Conservation (phyloP, 1,139 yeast species). For the Spathaspora jeffriesii region DNA sequence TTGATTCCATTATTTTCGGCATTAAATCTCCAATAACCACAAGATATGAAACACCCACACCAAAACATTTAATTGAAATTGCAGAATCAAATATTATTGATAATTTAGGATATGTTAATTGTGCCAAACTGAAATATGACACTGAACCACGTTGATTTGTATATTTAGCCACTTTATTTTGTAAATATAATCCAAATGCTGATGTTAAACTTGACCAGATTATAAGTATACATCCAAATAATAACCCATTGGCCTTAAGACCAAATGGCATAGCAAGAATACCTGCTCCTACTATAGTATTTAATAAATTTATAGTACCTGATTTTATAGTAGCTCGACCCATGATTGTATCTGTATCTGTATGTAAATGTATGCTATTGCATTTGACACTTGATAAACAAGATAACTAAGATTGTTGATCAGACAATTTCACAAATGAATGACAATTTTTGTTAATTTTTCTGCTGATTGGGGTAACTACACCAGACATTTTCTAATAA, state of each 20-base stretch:
- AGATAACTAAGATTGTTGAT: background rate
- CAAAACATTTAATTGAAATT: constrained; percentile 71
- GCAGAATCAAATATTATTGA: constrained; percentile 50
- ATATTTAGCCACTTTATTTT: constrained; percentile 51
- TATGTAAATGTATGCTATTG: background rate
- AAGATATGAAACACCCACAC: constrained; percentile 87
- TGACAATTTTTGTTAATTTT: background rate
- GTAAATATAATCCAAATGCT: constrained; percentile 53
- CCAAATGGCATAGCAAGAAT: constrained; percentile 61
- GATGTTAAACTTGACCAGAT: constrained; percentile 51
- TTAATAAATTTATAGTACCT: constrained; percentile 52
- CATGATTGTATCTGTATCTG: constrained; percentile 12
- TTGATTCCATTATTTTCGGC: constrained; percentile 67
- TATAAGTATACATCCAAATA: constrained; percentile 48
- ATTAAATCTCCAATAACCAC: constrained; percentile 90
- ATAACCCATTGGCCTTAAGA: constrained; percentile 48
- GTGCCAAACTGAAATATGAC: constrained; percentile 53
- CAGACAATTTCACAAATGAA: background rate
- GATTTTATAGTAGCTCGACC: constrained; percentile 45
- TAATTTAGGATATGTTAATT: constrained; percentile 54
- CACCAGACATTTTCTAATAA: background rate
- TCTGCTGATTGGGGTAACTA: background rate
- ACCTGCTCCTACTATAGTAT: constrained; percentile 60
- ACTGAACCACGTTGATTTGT: constrained; percentile 51
- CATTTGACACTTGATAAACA: background rate